Evolutionary conservation across 108 stramenopile genomes (phyloP).

Genomic region (Schizochytrium sp.): DNA sequence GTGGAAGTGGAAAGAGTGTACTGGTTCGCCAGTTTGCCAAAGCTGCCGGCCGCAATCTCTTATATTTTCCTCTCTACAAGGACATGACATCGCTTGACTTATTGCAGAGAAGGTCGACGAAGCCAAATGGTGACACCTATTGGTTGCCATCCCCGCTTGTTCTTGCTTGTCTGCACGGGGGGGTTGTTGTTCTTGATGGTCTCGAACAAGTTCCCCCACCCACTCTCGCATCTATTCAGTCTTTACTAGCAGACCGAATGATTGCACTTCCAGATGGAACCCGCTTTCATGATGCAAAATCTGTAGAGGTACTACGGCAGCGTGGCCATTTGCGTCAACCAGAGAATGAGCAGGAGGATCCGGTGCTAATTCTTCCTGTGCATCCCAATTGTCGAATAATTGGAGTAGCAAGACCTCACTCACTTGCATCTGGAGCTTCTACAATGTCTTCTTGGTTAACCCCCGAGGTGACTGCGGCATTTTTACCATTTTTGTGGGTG

Average conservation of each 20-base stretch:
- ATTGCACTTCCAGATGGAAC: constrained; percentile 28
- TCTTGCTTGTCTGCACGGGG: constrained; percentile 79
- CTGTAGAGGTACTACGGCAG: neutral
- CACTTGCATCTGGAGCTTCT: neutral
- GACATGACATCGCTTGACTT: constrained; percentile 86
- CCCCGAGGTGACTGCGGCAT: constrained; percentile 75
- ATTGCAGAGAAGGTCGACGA: constrained; percentile 72
- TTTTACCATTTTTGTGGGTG: constrained; percentile 46
- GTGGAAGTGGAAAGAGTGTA: constrained; percentile 82
- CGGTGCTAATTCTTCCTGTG: constrained; percentile 9
- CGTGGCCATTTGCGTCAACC: neutral
- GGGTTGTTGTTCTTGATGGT: constrained; percentile 82
- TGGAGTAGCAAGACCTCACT: constrained; percentile 21
- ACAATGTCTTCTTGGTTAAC: constrained; percentile 73
- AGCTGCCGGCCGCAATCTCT: constrained; percentile 68
- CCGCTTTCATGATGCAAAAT: neutral
- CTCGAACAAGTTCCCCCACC: constrained; percentile 71
- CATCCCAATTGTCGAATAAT: constrained; percentile 44
- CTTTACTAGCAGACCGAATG: neutral
- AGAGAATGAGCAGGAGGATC: neutral
- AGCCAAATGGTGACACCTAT: constrained; percentile 77
- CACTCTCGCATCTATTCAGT: constrained; percentile 29
- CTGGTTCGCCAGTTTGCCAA: constrained; percentile 74
- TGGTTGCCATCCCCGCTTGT: constrained; percentile 85
- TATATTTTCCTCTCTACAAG: constrained; percentile 79